Conservation (phyloP, 1,284 basidiomycete genomes). For the Ganoderma multipileum region DNA sequence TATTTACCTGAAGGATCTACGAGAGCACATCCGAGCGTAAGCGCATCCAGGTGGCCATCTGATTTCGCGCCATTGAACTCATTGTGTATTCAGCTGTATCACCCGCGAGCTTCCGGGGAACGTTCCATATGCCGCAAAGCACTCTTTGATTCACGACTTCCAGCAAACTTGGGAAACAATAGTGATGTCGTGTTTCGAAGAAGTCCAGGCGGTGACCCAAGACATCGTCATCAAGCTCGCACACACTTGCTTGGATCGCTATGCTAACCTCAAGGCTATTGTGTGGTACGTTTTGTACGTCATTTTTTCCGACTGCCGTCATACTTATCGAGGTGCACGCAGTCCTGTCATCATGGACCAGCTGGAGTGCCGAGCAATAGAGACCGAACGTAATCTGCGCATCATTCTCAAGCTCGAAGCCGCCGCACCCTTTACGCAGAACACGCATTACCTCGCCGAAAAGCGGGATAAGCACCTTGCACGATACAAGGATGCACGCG, state of each 20-base stretch:
- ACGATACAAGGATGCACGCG: neutral
- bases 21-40: neutral
- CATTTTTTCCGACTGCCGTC: neutral
- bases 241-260: neutral
- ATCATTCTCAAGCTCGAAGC: slow-evolving; percentile 38
- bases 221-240: neutral
- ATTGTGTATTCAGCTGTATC: slow-evolving; percentile 44
- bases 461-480: slow-evolving; percentile 21
- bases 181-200: slow-evolving; percentile 34
- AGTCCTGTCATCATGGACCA: neutral
- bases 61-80: neutral
- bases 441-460: slow-evolving; percentile 37
- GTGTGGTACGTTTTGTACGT: neutral
- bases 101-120: slow-evolving; percentile 60
- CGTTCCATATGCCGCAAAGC: slow-evolving; percentile 57
- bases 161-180: slow-evolving; percentile 48
- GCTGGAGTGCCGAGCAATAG: neutral
- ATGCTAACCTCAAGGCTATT: neutral
- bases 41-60: neutral
- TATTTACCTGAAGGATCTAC: neutral
- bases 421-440: slow-evolving; percentile 41
- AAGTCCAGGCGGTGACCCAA: neutral
- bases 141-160: slow-evolving; percentile 48
- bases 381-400: slow-evolving; percentile 22
- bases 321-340: neutral